Conservation (phyloP, 176 grass and related monocot species). For the Leersia perrieri region DNA sequence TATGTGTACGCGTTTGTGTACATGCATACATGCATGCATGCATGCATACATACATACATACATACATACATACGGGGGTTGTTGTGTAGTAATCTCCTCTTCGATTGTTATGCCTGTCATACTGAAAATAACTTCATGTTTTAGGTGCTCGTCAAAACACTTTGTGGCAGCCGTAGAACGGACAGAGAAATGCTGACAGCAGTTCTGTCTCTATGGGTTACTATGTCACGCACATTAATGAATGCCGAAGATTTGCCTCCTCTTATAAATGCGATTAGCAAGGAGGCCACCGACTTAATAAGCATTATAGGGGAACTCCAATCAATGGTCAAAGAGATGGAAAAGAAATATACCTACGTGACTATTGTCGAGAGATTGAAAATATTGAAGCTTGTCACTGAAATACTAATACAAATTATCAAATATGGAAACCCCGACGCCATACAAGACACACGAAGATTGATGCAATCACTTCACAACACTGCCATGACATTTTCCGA, state of each 20-base stretch:
- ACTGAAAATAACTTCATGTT: neutral
- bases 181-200: neutral
- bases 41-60: no score
- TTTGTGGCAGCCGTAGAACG: neutral
- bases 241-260: neutral
- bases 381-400: neutral
- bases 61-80: neutral
- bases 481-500: no score
- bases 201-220: neutral
- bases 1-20: no score
- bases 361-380: accelerated
- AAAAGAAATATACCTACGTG: no score
- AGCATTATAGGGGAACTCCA: neutral
- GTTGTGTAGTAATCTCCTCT: no score
- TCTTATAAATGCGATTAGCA: neutral
- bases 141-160: neutral
- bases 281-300: neutral
- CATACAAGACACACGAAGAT: no score
- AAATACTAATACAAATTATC: no score
- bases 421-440: no score
- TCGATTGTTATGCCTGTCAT: neutral
- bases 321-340: no score
- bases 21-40: no score
- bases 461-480: no score
- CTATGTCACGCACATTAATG: neutral